phyloP scores from a whole-genome alignment of 2,329 filamentous ascomycete genomes.

The Paecilomyces dactylethromorphus region DNA sequence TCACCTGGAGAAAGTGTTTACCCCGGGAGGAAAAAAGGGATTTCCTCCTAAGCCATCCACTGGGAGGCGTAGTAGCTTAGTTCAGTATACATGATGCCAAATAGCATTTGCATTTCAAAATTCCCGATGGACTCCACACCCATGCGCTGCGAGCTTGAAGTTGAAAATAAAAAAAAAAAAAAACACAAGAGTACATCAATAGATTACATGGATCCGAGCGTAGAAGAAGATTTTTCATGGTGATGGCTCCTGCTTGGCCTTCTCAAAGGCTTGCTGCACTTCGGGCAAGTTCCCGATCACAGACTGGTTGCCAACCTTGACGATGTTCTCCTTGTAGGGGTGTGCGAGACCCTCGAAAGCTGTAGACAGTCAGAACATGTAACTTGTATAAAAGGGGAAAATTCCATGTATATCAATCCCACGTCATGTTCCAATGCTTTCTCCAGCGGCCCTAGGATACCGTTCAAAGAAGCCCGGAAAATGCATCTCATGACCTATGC shows the following conservation, averaged over 20 bases:
- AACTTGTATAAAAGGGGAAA: background rate
- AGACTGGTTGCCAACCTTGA: constrained; percentile 60
- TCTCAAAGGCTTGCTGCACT: constrained; percentile 31
- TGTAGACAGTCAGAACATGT: constrained; percentile 16
- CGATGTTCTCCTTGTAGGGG: constrained; percentile 83
- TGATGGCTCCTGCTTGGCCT: constrained; percentile 14
- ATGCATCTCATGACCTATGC: background rate
- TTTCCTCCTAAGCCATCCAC: background rate
- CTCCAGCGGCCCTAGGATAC: no score
- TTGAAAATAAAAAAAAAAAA: constrained; percentile 4
- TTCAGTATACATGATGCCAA: constrained; percentile 5
- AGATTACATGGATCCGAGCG: constrained; percentile 4
- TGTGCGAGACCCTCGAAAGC: constrained; percentile 90
- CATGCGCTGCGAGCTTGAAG: constrained; percentile 30
- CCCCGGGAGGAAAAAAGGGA: background rate
- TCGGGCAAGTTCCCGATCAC: constrained; percentile 27
- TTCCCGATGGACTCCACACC: constrained; percentile 27
- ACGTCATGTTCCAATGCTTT: background rate
- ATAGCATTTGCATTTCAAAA: constrained; percentile 3
- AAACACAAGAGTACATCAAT: constrained; percentile 4
- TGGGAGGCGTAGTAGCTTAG: background rate
- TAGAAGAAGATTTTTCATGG: background rate
- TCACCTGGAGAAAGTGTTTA: background rate
- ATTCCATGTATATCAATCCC: background rate
- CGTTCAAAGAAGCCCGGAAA: background rate